These are phyloP conservation scores for Ramaria sp. DNA, from an alignment of 768 basidiomycete species.

Conservation along the genomic window DNA sequence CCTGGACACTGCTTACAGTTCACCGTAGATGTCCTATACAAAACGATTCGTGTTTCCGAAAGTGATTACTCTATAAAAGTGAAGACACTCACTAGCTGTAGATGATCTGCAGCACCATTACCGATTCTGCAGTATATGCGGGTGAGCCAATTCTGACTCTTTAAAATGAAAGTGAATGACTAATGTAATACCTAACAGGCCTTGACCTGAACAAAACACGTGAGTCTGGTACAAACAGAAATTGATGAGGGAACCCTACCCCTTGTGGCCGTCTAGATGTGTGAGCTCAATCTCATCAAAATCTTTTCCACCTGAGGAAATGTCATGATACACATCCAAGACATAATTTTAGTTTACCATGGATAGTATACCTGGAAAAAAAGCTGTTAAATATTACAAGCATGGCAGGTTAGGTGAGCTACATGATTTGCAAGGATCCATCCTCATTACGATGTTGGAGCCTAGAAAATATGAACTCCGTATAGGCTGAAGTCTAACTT, in stretches of 20 bases:
- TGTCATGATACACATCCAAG: background rate
- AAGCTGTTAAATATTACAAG: background rate
- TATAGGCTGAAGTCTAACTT: slow-evolving; percentile 43
- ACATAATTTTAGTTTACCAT: slow-evolving; percentile 37
- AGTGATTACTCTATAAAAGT: background rate
- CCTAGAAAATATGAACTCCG: slow-evolving; percentile 85
- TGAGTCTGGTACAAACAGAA: background rate
- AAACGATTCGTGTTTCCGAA: background rate
- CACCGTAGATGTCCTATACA: slow-evolving; percentile 88
- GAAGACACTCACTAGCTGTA: slow-evolving; percentile 55
- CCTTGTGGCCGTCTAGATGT: slow-evolving; percentile 85
- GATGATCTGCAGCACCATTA: slow-evolving; percentile 90
- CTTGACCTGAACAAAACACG: slow-evolving; percentile 29
- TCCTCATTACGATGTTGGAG: slow-evolving; percentile 77
- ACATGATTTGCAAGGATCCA: slow-evolving; percentile 92
- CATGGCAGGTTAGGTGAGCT: slow-evolving; percentile 11
- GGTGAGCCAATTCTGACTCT: background rate
- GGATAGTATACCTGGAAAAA: slow-evolving; percentile 63
- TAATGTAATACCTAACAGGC: slow-evolving; percentile 46
- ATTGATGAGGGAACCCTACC: slow-evolving; percentile 15
- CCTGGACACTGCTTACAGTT: slow-evolving; percentile 43
- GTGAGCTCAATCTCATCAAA: slow-evolving; percentile 73
- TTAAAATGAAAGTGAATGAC: slow-evolving; percentile 4
- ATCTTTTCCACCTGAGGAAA: slow-evolving; percentile 50
- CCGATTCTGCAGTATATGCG: slow-evolving; percentile 46